Conservation (phyloP, 2,329 filamentous ascomycete species). For the Massarina eburnea region DNA sequence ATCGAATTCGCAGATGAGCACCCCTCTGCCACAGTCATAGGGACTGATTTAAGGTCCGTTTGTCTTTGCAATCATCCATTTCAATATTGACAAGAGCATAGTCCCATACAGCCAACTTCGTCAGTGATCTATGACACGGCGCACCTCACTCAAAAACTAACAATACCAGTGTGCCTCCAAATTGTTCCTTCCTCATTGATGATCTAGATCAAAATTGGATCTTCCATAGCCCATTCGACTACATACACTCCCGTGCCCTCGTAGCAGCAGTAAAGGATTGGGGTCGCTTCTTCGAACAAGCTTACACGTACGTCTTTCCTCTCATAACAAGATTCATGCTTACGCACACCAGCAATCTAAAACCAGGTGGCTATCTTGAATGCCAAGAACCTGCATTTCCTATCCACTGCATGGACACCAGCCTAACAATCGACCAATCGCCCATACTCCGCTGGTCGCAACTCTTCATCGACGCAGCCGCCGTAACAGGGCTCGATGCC, state of each 20-base stretch:
- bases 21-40: constrained; percentile 35
- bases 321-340: background rate
- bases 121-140: constrained; percentile 1
- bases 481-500: constrained; percentile 41
- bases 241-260: constrained; percentile 58
- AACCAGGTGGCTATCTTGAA: constrained; percentile 55
- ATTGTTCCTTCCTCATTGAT: constrained; percentile 40
- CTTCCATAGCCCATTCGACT: constrained; percentile 57
- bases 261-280: constrained; percentile 58
- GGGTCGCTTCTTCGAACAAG: constrained; percentile 49
- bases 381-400: constrained; percentile 47
- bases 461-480: constrained; percentile 27
- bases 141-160: background rate
- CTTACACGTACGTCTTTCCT: constrained; percentile 13
- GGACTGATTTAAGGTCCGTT: constrained; percentile 36
- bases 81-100: constrained; percentile 4
- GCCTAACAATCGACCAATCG: constrained; percentile 22
- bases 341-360: constrained; percentile 34
- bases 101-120: constrained; percentile 33
- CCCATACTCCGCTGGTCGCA: constrained; percentile 30
- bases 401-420: constrained; percentile 23
- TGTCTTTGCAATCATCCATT: background rate
- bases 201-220: constrained; percentile 55
- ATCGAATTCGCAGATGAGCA: constrained; percentile 37
- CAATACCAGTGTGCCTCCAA: constrained; percentile 26